Base-by-base conservation (phyloP, 2,329 filamentous ascomycete genomes). In the Botrytis porri region DNA sequence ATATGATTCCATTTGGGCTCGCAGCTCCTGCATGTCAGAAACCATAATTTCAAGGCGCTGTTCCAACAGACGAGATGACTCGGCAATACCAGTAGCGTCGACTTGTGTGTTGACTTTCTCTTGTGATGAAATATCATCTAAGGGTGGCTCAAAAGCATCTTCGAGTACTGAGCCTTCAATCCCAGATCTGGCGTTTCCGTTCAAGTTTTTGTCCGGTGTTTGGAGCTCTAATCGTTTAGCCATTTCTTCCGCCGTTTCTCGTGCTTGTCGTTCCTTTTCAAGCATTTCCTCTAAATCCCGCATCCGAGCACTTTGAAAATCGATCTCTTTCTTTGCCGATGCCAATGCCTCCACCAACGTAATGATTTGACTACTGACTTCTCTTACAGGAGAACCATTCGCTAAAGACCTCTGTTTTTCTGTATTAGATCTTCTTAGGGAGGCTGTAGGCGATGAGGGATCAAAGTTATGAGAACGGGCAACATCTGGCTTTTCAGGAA, bases 401-500 rank as follows among this genome's bases (percentile, higher is more conserved):
- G 79, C 73, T 84, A 89, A 74, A 1, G 86, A 84, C 80, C 91
- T 93, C 14, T 91, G 87, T 73, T 92, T 89, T 76, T 97, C 94
- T 0, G 92, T 95, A 39, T 93, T 90, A 7, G 87, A 87, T 72
- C 94, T 88, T 80, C 93, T 94, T 43, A 97, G 82, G 0, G 93
- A 89, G 29, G 61, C 45, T 12, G n/a, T 66, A 0, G 90, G 88
- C 61, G 90, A 70, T 4, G 57, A 48, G 32, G 66, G 59, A 62
- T 73, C 66, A 0, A 87, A 79, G 35, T 82, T 83, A 45, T 84
- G 83, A 61, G 81, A 83, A 78, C 83, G 86, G 73, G 82, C 85
- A 25, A 87, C 89, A 82, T 97, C 94, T 0, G 95, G 95, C 81
- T 98, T 98, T 80, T 98, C 95, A 1, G 95, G 95, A 9, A 98